Base-by-base conservation (phyloP, 495 filamentous ascomycete genomes). In the Penicillium canariense region DNA sequence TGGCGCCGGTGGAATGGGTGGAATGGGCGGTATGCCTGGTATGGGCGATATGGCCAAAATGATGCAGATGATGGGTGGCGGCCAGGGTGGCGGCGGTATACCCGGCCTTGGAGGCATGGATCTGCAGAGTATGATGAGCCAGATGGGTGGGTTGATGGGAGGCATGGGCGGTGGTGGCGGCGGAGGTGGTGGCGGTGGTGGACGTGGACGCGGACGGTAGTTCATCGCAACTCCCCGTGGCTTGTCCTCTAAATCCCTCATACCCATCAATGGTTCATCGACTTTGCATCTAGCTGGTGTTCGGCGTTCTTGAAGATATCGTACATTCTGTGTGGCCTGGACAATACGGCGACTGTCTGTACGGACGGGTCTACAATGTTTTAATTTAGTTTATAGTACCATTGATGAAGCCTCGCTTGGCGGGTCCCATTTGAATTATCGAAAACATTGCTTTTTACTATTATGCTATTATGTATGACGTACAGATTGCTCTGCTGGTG, bases 61-160 rank as follows among this genome's bases (percentile, higher is more conserved):
- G 76, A 93, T 93, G 84, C 89, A 90, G 74, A 92, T 91, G 73
- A 60, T 82, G 54, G 71, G 74, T 23, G 77, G 65, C 26, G 61
- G 76, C 5, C 73, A 69, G 53, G 80, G 69, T 11, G 73, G 75
- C 11, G 74, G 67, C n/a, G 70, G 80, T 22, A 66, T 82, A 70
- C 68, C 81, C 18, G 71, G 72, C 42, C 67, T 81, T 8, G 86
- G 82, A 9, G 87, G 87, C 1, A 90, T 92, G 87, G 87, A 90
- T 62, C 78, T 90, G 78, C 81, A 87, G 55, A 81, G 84, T 54
- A 88, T 91, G 87, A 91, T 92, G 89, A 86, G 86, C 75, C 87
- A 89, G 57, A 88, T 91, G 84, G 78, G 85, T 17, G 79, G 81
- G 12, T 79, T 87, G 78, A 82, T 84, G 77, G 83, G 86, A 23